Evolutionary conservation across 73 alveolate species (phyloP), one percentile per base, ranked within the genome.

Genomic region (Symbiodinium natans): DNA sequence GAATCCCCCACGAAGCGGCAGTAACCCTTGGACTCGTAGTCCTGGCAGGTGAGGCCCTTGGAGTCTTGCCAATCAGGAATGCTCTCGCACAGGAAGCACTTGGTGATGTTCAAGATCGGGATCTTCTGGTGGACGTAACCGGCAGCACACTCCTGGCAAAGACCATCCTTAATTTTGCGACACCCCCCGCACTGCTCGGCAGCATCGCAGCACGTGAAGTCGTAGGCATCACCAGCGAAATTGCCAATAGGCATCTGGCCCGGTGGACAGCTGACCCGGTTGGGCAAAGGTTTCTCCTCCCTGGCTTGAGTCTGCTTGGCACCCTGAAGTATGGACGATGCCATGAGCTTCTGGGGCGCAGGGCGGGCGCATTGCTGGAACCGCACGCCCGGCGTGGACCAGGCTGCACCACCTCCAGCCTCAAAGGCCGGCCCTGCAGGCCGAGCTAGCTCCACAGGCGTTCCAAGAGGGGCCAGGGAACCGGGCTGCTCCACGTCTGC

Each of bases 141-240:
- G 3, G 93, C 52, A 4, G 93, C 82, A 52, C 93, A 86, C 17
- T 86, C 43, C n/a, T 0, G 27, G 56, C 93, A 86, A 13, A 39
- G 2, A 52, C 82, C 59, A 34, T 39, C 93, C 21, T 15, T 0
- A 23, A 86, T n/a, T 13, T 34, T 29, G 2, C 59, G 54, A 17
- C 93, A 86, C 27, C 93, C 93, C 8, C 59, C 93, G 41, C 93
- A 86, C 38, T 86, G 68, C 68, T 52, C 29, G 90, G 75, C 92
- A 23, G 42, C 74, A 74, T 25, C 1, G 75, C 94, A 87, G 42
- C 94, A 87, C 21, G 31, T 42, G 94, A 87, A 87, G 23, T 52
- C 29, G 68, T 87, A 87, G 10, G 73, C 6, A 42, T 36, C 73
- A 9, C 43, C 85, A 2, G 2, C 34, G 42, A 87, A 87, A 41